Evolutionary conservation across 768 basidiomycete genomes (phyloP), one percentile per base, ranked within the genome.

Genomic region (Hericium erinaceus): DNA sequence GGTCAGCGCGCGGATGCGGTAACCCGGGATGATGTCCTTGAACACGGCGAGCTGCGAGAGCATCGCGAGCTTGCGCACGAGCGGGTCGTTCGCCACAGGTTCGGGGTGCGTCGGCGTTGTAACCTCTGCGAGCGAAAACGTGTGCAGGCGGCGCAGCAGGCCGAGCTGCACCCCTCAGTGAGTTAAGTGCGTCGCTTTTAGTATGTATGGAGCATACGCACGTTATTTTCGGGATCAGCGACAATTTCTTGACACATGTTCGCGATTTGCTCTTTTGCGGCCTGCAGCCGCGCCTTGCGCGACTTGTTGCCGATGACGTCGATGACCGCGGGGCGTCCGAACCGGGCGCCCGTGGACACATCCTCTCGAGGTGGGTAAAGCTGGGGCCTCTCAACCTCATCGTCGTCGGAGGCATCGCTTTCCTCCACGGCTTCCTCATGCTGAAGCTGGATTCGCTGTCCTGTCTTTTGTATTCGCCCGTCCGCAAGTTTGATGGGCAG

Each of bases 1-100:
- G 7, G 92, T 94, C 48, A 98, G 76, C 16, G 84, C 73, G 55
- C 97, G 92, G 68, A 99, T 95, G 59, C 94, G 87, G 71, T 98
- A 99, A 3, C 92, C 92, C 24, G 97, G 97, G 44, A 98, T 85
- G 61, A 98, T 82, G 70, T 99, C 97, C 68, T 92, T 94, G 79
- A 92, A 97, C 11, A 98, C 91, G 26, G 94, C 89, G 33, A 98
- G 76, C 66, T 95, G 87, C 12, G 93, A 95, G 41, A 98, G 74
- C 51, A 95, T 80, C 2, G 95, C 89, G 40, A 98, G 75, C 68
- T 90, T 90, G 60, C 95, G 84, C 61, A 99, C 88, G 37, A 88
- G 73, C 16, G 77, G 69, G 63, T 98, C 94, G 64, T 98, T 95
- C 16, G 73, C 65, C 8, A 98, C 75, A 2, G 88, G 84, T 33